Evolutionary conservation across 2,329 filamentous ascomycete species (phyloP).

Genomic region (Elsinoe batatas): DNA sequence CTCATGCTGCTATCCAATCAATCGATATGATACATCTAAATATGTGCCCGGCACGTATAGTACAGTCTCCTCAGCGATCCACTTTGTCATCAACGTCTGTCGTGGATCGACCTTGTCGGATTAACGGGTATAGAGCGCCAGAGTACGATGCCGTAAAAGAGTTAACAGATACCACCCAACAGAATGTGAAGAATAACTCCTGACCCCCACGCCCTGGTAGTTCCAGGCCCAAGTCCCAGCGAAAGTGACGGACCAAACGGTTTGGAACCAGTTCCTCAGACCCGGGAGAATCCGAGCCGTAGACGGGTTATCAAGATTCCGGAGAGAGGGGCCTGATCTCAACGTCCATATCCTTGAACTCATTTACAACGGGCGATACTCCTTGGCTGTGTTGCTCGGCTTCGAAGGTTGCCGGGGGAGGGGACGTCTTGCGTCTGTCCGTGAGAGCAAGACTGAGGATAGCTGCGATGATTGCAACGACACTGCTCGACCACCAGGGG

Average conservation of each 20-base stretch:
- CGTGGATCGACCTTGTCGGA: constrained; percentile 2
- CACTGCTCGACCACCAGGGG: constrained; percentile 83
- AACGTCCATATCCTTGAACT: constrained; percentile 9
- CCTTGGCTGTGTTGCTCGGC: not conserved
- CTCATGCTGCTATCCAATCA: not conserved
- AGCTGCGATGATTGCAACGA: constrained; percentile 66
- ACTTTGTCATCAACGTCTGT: constrained; percentile 3
- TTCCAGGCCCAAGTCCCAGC: not conserved
- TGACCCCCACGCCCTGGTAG: not conserved
- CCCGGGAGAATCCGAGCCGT: constrained; percentile 1
- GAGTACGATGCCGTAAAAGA: not conserved
- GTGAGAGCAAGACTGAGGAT: constrained; percentile 62
- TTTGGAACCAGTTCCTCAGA: not conserved
- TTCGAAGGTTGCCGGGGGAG: not conserved
- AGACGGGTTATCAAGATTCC: not conserved
- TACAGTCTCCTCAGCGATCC: constrained; percentile 6
- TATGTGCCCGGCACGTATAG: constrained; percentile 8
- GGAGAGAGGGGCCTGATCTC: constrained; percentile 9
- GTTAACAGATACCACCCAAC: constrained; percentile 11
- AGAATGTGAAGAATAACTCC: not conserved
- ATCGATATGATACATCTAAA: constrained; percentile 5
- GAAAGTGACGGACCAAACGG: not conserved
- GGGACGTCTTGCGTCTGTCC: constrained; percentile 7
- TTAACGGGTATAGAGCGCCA: constrained; percentile 15
- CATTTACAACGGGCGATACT: not conserved